Base-by-base conservation (phyloP, 164 flowering plant species). In the Santalum album region DNA sequence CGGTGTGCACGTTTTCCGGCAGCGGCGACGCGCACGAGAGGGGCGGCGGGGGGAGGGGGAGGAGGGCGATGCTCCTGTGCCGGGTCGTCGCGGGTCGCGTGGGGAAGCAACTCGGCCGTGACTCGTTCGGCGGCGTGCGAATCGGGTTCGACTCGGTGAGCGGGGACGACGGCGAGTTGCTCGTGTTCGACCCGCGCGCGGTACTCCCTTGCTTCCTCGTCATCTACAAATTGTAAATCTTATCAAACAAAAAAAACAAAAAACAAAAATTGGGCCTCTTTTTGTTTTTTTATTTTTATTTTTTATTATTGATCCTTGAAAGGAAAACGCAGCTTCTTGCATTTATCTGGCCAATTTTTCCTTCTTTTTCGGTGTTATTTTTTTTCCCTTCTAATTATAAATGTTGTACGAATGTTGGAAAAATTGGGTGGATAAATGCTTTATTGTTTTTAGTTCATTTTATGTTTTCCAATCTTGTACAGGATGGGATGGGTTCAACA, bases 81-180 rank as follows among this genome's bases (percentile, higher is more conserved):
- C 79, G 99, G 60, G 99, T 94, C 21, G 73, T 94, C 5, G 96
- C 99, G 26, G 99, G 99, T 52, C 78, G 95, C 62, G 84, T 87
- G 0, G 52, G 79, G 12, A 79, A 83, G 56, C 59, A 63, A 45
- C 38, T 67, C 48, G 81, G 74, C 38, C 17, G 64, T 14, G 85
- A 76, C n/a, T 69, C 82, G 69, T 55, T 71, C 42, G 12, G 63
- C 51, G 74, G 69, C 7, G 77, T 68, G 9, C 71, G 79, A 53
- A 72, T 67, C 32, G 90, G 80, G 60, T 82, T 65, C 50, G 97
- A 90, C 79, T 94, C 99, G 38, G 86, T 87, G 63, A 69, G 77
- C 65, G 83, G 89, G 47, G 86, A 73, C 1, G 72, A 68, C 25
- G 95, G 83, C 46, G 92, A 88, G 77, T 72, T 94, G 23, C 58